A percentile compares a stretch with the other conserved stretches of the same genome.
Conservation (phyloP, 2,329 filamentous ascomycete species). For the Chalaropsis ovoidea region DNA sequence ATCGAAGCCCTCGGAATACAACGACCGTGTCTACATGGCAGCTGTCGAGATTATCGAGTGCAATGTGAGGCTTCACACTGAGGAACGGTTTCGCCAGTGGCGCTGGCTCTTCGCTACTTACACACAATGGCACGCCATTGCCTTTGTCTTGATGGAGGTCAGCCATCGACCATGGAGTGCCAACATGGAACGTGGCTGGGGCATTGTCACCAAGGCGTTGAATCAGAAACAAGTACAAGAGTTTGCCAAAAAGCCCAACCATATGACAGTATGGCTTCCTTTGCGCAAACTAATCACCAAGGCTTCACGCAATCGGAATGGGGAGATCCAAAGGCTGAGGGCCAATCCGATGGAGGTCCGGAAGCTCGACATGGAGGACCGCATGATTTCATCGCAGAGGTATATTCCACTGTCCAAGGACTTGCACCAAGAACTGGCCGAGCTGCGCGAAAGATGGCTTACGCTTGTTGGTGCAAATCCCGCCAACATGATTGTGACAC, state of each 20-base stretch:
- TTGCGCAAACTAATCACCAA: conserved; percentile 46
- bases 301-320: conserved; percentile 42
- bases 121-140: conserved; percentile 43
- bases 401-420: conserved; percentile 40
- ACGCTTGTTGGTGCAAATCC: conserved; percentile 35
- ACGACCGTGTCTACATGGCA: conserved; percentile 59
- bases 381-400: conserved; percentile 37
- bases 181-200: conserved; percentile 43
- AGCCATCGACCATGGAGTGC: conserved; percentile 41
- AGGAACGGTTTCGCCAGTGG: conserved; percentile 40
- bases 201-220: conserved; percentile 36
- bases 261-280: conserved; percentile 44
- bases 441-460: conserved; percentile 42
- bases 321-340: conserved; percentile 42
- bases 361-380: conserved; percentile 42
- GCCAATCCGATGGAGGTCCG: conserved; percentile 41
- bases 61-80: conserved; percentile 53
- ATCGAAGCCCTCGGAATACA: conserved; percentile 38
- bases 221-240: conserved; percentile 37
- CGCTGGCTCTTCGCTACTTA: conserved; percentile 44
- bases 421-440: conserved; percentile 40
- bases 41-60: conserved; percentile 66
- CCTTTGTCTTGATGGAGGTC: conserved; percentile 41
- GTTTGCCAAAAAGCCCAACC: conserved; percentile 38
- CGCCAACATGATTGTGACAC: background rate